Conservation (phyloP, 768 basidiomycete genomes). For the Russula foetens region DNA sequence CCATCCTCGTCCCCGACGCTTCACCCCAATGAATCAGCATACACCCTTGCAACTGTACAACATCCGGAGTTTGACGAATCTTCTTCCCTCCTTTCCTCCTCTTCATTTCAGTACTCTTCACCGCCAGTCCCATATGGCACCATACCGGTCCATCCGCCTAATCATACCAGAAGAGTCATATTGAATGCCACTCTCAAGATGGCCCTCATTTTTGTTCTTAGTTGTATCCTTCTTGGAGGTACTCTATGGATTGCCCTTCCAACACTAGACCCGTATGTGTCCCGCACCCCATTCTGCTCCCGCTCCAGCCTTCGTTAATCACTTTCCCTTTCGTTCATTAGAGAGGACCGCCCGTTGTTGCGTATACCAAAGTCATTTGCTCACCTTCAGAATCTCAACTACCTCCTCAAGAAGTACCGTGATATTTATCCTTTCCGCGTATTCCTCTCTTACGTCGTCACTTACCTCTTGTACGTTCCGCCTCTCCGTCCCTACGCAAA, state of each 20-base stretch:
- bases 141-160: conserved; percentile 29
- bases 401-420: conserved; percentile 84
- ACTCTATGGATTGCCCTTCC: conserved; percentile 79
- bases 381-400: conserved; percentile 80
- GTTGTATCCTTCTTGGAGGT: conserved; percentile 62
- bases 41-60: conserved; percentile 58
- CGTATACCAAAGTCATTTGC: conserved; percentile 84
- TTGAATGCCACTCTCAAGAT: conserved; percentile 81
- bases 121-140: conserved; percentile 13
- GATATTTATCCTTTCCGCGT: conserved; percentile 82
- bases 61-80: conserved; percentile 17
- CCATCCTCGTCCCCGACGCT: not conserved
- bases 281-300: not conserved
- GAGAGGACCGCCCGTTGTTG: conserved; percentile 66
- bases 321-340: conserved; percentile 26
- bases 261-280: conserved; percentile 62
- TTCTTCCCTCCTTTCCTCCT: conserved; percentile 23
- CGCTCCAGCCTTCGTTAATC: not conserved
- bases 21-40: conserved; percentile 38
- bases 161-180: conserved; percentile 47
- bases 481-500: not conserved
- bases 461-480: conserved; percentile 83
- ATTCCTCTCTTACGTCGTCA: conserved; percentile 77
- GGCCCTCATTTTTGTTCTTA: conserved; percentile 63
- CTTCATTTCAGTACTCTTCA: not conserved